Conservation (phyloP, 768 basidiomycete species). For the Amanita jacksonii region DNA sequence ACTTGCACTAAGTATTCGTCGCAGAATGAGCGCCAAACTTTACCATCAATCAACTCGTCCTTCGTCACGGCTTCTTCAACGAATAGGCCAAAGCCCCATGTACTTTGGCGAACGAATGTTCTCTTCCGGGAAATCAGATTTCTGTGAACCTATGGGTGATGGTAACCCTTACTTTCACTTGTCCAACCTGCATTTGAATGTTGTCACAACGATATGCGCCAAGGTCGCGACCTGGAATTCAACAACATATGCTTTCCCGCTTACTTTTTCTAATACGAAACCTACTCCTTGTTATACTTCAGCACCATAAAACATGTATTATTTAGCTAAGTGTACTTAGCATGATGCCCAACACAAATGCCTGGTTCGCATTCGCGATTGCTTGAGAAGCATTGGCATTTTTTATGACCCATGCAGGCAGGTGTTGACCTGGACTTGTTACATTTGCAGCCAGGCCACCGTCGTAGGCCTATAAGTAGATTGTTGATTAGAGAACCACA, state of each 20-base stretch:
- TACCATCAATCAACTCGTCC: slow-evolving; percentile 43
- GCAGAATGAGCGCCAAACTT: too few species aligned
- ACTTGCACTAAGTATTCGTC: too few species aligned
- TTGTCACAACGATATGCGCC: slow-evolving; percentile 31
- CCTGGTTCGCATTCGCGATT: slow-evolving; percentile 63
- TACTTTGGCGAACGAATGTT: slow-evolving; percentile 32
- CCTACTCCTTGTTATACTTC: not conserved
- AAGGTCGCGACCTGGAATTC: slow-evolving; percentile 19
- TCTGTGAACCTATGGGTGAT: not conserved
- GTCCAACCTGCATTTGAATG: slow-evolving; percentile 35
- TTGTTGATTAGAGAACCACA: too few species aligned
- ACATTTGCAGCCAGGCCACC: slow-evolving; percentile 53
- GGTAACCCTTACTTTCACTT: slow-evolving; percentile 29
- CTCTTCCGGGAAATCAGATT: slow-evolving; percentile 18
- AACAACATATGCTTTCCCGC: slow-evolving; percentile 18
- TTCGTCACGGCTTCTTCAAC: slow-evolving; percentile 30
- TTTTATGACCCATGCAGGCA: slow-evolving; percentile 23
- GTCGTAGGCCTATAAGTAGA: slow-evolving; percentile 35
- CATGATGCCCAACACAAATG: slow-evolving; percentile 43
- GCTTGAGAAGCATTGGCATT: slow-evolving; percentile 43
- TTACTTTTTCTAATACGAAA: slow-evolving; percentile 11
- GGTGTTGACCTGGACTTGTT: slow-evolving; percentile 16
- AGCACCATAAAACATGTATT: not conserved
- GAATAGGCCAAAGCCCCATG: slow-evolving; percentile 49
- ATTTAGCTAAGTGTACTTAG: slow-evolving; percentile 29